phyloP scores from a whole-genome alignment of 2,329 filamentous ascomycete genomes.

The Alternaria rosae region DNA sequence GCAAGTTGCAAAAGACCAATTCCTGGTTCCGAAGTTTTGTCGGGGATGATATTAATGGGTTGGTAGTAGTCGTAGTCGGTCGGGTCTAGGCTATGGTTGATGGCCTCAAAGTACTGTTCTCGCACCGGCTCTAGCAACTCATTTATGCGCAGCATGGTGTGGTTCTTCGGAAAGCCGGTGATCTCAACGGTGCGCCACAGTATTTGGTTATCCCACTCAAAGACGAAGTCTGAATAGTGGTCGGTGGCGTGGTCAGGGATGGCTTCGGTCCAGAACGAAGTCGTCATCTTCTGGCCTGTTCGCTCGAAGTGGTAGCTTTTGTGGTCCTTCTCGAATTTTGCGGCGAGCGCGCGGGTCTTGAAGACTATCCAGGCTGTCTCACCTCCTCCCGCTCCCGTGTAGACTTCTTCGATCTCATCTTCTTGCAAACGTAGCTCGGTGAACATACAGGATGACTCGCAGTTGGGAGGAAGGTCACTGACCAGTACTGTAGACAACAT shows the following conservation, averaged over 20 bases:
- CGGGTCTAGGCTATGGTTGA: rapidly evolving
- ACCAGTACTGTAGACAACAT: background rate
- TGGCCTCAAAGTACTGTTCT: background rate
- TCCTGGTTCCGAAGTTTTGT: background rate
- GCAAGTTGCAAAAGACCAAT: background rate
- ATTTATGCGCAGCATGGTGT: background rate
- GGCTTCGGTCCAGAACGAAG: background rate
- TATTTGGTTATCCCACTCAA: background rate
- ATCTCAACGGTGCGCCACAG: background rate
- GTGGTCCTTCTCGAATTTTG: background rate
- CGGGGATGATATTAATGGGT: background rate
- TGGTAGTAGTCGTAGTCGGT: background rate
- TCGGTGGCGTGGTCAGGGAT: background rate
- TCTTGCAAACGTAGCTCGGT: background rate
- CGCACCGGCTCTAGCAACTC: background rate
- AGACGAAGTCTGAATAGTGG: background rate
- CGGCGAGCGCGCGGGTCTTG: background rate
- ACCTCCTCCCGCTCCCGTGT: background rate
- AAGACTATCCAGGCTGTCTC: background rate
- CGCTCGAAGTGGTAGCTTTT: background rate
- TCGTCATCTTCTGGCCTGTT: background rate
- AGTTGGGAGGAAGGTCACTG: background rate
- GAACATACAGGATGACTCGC: background rate
- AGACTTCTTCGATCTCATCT: background rate
- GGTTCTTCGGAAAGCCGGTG: background rate